Conservation (phyloP, 768 basidiomycete species). For the Pleurotus cornucopiae region DNA sequence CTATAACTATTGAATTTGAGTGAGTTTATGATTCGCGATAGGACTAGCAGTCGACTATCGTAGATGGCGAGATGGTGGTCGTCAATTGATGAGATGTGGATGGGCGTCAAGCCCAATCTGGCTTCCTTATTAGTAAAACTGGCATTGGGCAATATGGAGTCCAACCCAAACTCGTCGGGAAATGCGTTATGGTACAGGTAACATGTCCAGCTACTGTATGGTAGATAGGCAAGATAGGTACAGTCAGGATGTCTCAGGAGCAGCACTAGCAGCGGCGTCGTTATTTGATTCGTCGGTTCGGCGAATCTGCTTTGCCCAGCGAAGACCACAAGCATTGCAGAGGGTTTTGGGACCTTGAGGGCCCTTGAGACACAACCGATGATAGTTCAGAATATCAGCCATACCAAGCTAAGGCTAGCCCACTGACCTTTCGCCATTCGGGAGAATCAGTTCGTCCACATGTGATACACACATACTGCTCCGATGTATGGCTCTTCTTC, state of each 20-base stretch:
- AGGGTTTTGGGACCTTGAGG: slow-evolving; percentile 95
- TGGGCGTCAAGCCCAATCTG: too few relatives aligned
- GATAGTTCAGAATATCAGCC: not conserved
- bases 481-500: slow-evolving; percentile 46
- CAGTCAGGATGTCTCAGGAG: not conserved
- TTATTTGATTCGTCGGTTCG: slow-evolving; percentile 14
- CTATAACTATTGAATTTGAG: not conserved
- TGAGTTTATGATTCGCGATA: slow-evolving; percentile 9
- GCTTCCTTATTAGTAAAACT: too few relatives aligned
- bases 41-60: slow-evolving; percentile 20
- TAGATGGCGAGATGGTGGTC: not conserved
- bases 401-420: not conserved
- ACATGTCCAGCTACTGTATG: too few relatives aligned
- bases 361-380: slow-evolving; percentile 44
- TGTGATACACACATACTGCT: slow-evolving; percentile 84
- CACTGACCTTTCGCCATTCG: slow-evolving; percentile 86
- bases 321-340: slow-evolving; percentile 92
- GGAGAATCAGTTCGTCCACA: slow-evolving; percentile 96
- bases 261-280: slow-evolving; percentile 4
- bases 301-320: slow-evolving; percentile 75
- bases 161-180: too few relatives aligned
- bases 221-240: not conserved
- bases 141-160: too few relatives aligned
- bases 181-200: too few relatives aligned
- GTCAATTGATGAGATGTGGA: too few relatives aligned